These are phyloP conservation scores for Lumnitzera racemosa DNA, from an alignment of 345 rosid species.

Conservation along the genomic window DNA sequence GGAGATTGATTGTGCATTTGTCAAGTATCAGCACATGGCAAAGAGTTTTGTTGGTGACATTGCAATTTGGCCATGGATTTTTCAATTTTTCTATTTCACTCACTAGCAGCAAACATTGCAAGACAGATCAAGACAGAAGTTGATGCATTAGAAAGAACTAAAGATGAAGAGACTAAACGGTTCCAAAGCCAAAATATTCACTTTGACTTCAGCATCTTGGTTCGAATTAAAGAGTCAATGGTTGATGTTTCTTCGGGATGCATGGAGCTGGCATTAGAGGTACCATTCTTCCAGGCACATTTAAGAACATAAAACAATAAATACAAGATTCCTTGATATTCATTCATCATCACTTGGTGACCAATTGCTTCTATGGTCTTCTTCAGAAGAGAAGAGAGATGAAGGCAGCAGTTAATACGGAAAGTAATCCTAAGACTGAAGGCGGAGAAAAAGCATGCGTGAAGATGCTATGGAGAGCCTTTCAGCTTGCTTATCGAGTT, in stretches of 20 bases:
- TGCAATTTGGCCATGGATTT: not conserved
- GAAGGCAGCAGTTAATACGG: conserved; percentile 17
- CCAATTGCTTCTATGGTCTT: not conserved
- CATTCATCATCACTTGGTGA: too few relatives aligned
- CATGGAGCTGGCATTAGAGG: conserved; percentile 62
- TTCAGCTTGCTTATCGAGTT: conserved; percentile 53
- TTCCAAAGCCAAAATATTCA: conserved; percentile 41
- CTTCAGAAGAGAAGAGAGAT: conserved; percentile 41
- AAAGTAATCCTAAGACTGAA: conserved; percentile 2
- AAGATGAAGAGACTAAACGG: conserved; percentile 49
- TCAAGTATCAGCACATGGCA: too few relatives aligned
- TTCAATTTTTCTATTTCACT: not conserved
- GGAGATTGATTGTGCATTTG: too few relatives aligned
- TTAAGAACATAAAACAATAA: too few relatives aligned
- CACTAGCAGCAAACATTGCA: too few relatives aligned
- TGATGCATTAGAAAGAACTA: conserved; percentile 49
- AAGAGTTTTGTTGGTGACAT: too few relatives aligned
- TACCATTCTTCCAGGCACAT: conserved; percentile 2
- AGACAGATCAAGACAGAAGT: conserved; percentile 42
- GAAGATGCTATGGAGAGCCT: conserved; percentile 56
- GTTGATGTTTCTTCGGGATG: conserved; percentile 72
- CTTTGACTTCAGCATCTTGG: conserved; percentile 43
- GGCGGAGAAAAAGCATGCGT: conserved; percentile 9
- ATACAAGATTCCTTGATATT: too few relatives aligned
- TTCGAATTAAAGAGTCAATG: conserved; percentile 50